Evolutionary conservation across 495 filamentous ascomycete species (phyloP), one percentile per base, ranked within the genome.

Genomic region (Hypoxylon subgilvum): DNA sequence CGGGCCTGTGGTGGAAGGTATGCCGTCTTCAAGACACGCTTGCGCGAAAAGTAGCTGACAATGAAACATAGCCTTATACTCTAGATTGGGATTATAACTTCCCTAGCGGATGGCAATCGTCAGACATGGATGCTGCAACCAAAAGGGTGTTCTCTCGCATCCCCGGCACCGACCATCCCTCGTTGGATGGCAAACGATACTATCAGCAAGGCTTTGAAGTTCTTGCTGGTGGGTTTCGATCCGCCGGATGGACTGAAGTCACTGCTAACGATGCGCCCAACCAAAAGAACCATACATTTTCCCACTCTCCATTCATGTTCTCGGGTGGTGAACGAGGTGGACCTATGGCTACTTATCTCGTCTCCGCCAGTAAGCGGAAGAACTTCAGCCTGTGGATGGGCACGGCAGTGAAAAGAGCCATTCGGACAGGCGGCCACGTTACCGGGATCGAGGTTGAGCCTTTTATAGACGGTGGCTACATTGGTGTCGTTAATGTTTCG

Each of bases 21-120:
- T 63, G 68, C 41, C 9, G 34, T 39, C 6, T 23, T 2, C 10
- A 18, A 36, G 2, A n/a, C 23, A 13, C 12, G n/a, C 8, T 36
- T 9, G 7, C 21, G 3, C 13, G 10, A 23, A 45, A 28, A 41
- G 39, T 31, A 46, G 6, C 25, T 44, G 41, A 49, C 48, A 16
- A 22, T 42, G 16, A 25, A 1, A 12, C 4, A 40, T 65, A 69
- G 68, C 72, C 76, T 19, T 72, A 80, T 48, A 36, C 64, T 9
- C 72, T 77, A 13, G 89, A 91, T 69, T 92, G 87, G 76, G 82
- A 91, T 60, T 81, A 82, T 64, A 85, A 87, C 57, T 92, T 89
- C 74, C 89, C 89, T 4, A 38, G 72, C 34, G 88, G 86, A 21
- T 92, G 89, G 89, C 86, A 88, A 69, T 76, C 80, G 30, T 67